Base-by-base conservation (phyloP, 768 basidiomycete genomes). In the Russula foetens region DNA sequence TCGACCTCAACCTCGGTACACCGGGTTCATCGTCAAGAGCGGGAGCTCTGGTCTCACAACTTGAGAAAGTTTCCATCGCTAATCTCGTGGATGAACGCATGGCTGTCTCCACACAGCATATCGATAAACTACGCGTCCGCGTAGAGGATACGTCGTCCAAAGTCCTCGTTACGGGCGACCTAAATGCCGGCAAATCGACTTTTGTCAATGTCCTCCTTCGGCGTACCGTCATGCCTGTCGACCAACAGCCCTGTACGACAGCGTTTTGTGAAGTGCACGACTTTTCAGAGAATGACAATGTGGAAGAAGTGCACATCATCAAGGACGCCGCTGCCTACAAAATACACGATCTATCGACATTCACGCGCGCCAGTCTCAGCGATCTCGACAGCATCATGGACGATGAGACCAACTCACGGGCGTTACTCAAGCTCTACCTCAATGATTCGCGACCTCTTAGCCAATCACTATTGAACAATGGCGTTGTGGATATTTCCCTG, bases 131-230 rank as follows among this genome's bases (percentile, higher is more conserved):
- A 63, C 86, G 87, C 35, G 79, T 83, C 52, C 91, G 97, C 43
- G 85, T 98, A 15, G 79, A 89, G 71, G 95, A 98, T 72, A 92
- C 86, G 7, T 89, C 92, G 1, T 96, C 93, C 68, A 92, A 97
- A 72, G 93, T 99, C 52, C 84, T 99, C 64, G 93, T 99, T 60
- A 98, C 97, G 24, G 97, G 97, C 62, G 97, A 99, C 71, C 80
- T 99, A 60, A 99, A 99, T 71, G 90, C 97, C 38, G 97, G 97
- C 68, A 99, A 99, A 75, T 97, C 94, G 21, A 98, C 97, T 0
- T 91, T 99, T 70, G 92, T 99, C 71, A 99, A 99, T 69, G 92
- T 96, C 5, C 78, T 99, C 35, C 83, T 99, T 5, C 80, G 93
- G 48, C 81, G 93, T 7, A 84, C 91, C 69, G 85, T 97, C 46